Conservation (phyloP, 305 asterid genomes). For the Fraxinus velutina region DNA sequence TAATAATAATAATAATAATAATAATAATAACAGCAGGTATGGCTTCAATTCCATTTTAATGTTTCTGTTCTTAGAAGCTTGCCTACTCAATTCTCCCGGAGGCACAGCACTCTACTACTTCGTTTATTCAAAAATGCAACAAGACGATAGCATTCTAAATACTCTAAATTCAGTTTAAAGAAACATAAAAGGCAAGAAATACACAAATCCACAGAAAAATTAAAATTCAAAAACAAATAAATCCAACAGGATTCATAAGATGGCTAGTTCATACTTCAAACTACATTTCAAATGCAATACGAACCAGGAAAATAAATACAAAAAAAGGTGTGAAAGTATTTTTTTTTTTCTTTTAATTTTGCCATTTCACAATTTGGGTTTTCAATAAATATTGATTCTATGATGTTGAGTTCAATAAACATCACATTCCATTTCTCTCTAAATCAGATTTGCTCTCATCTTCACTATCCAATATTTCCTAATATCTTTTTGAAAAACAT, state of each 20-base stretch:
- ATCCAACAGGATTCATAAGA: not conserved
- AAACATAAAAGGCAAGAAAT: not conserved
- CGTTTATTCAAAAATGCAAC: not conserved
- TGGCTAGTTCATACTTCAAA: slow-evolving; percentile 22
- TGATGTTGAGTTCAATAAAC: slow-evolving; percentile 11
- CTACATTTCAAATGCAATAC: slow-evolving; percentile 12
- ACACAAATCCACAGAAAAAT: not conserved
- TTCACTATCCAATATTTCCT: slow-evolving; percentile 21
- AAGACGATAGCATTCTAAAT: not conserved
- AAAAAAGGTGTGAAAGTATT: slow-evolving; percentile 18
- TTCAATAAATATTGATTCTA: slow-evolving; percentile 16
- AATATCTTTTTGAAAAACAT: not conserved
- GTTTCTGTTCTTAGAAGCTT: not conserved
- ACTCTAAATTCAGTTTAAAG: not conserved
- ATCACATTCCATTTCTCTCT: slow-evolving; percentile 20
- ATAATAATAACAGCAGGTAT: not conserved
- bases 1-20: not conserved
- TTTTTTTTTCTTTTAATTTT: not conserved
- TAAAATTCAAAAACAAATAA: not conserved
- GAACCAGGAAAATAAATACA: slow-evolving; percentile 11
- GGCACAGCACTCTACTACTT: not conserved
- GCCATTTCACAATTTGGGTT: slow-evolving; percentile 20
- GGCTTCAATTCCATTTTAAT: not conserved
- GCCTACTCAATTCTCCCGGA: not conserved
- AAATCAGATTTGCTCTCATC: slow-evolving; percentile 34